Base-by-base conservation (phyloP, 352 stramenopile genomes). In the Globisporangium irregulare region DNA sequence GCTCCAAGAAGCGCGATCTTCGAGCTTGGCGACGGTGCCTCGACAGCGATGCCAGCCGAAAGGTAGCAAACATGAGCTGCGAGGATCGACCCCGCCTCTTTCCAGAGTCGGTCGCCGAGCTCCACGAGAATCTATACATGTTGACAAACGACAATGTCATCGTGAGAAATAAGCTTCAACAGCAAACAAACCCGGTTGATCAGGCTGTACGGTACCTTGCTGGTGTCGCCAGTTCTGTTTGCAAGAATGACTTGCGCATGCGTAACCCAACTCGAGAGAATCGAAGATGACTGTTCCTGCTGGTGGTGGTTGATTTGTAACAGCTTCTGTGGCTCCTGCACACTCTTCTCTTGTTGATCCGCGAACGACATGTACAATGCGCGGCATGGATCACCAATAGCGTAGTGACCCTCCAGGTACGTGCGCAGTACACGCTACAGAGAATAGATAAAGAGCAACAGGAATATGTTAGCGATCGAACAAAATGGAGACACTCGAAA, bases 51-150 rank as follows among this genome's bases (percentile, higher is more conserved):
- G 2, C 87, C 86, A 9, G 84, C 85, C 14, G 93, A 78, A 34
- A 96, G 71, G 66, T 94, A 96, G 74, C 89, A 96, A 10, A 88
- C 59, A 56, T 96, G 89, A 3, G 87, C 89, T 24, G 89, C 87
- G 20, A 85, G 75, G 54, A 96, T 80, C 1, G 76, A 76, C 18
- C 80, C 75, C 0, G 63, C 67, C 73, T 96, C 89, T 50, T 80
- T 84, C 84, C 87, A 92, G 22, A 96, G 66, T 1, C 89, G 82
- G 48, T 96, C 87, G n/a, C 89, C 89, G 1, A 96, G 74, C 58
- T 94, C 84, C 1, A 82, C 82, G 48, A 96, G 69, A 63, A 95
- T 93, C 73, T 83, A 27, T 8, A n/a, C 55, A 25, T 38, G 10
- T 7, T 14, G 50, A 51, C n/a, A 69, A 6, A 43, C 18, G n/a